phyloP scores from a whole-genome alignment of 345 rosid genomes.

The Eucalyptus globulus region DNA sequence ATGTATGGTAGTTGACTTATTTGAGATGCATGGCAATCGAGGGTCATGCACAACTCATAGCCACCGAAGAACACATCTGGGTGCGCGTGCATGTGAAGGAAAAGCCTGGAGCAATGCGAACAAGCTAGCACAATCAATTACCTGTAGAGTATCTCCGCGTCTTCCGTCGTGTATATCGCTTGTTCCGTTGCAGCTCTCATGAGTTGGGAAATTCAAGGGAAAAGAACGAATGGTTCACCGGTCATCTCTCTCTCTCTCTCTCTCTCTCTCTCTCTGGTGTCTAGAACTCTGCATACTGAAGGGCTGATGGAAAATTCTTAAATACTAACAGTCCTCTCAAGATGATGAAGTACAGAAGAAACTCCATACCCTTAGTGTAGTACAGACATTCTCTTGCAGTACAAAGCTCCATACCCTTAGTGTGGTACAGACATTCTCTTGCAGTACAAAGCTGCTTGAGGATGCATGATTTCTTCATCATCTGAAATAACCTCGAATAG shows the following conservation, averaged over 20 bases:
- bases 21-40: background rate
- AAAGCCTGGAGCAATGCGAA: background rate
- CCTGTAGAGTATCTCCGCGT: background rate
- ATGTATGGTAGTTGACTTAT: background rate
- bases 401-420: background rate
- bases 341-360: background rate
- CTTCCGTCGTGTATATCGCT: background rate
- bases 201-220: background rate
- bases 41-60: background rate
- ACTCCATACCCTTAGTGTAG: background rate
- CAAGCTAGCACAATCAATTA: background rate
- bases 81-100: background rate
- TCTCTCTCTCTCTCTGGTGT: background rate
- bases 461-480: background rate
- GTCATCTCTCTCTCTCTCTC: background rate
- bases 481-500: background rate
- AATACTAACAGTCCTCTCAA: background rate
- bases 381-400: background rate
- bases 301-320: background rate
- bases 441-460: background rate
- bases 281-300: background rate
- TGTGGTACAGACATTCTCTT: background rate
- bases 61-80: background rate
- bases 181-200: background rate
- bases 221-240: background rate